Evolutionary conservation across 352 stramenopile genomes (phyloP).

Genomic region (Phytophthora pseudosyringae): DNA sequence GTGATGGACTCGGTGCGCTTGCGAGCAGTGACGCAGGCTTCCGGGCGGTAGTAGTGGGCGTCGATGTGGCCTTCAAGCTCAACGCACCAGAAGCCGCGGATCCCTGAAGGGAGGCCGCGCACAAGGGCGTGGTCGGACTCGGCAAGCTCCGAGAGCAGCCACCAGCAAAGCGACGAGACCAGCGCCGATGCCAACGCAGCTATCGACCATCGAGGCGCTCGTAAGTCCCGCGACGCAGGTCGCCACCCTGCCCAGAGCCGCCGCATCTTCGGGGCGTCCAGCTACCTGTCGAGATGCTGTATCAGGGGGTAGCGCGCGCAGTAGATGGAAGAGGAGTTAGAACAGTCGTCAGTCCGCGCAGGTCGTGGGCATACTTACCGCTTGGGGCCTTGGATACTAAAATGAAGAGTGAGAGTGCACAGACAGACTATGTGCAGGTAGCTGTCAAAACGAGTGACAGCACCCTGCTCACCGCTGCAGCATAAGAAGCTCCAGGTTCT

Average conservation of each 20-base stretch:
- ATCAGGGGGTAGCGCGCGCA: no score
- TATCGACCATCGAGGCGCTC: constrained; percentile 13
- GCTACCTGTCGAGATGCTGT: no score
- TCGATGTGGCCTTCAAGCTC: constrained; percentile 53
- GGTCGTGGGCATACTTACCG: no score
- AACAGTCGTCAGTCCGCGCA: no score
- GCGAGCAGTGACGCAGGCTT: constrained; percentile 44
- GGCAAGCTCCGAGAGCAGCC: constrained; percentile 28
- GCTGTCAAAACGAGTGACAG: no score
- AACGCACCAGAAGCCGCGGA: constrained; percentile 37
- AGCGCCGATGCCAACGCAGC: constrained; percentile 6
- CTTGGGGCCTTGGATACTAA: not conserved
- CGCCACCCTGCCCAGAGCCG: not conserved
- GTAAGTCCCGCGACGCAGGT: constrained; percentile 1
- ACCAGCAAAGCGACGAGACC: constrained; percentile 21
- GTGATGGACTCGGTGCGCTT: constrained; percentile 51
- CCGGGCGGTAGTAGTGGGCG: constrained; percentile 37
- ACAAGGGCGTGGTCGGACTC: constrained; percentile 30
- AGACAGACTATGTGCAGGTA: not conserved
- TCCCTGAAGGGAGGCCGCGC: constrained; percentile 10
- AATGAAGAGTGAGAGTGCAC: not conserved
- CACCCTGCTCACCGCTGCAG: no score
- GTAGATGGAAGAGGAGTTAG: no score
- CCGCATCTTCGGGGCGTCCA: not conserved
- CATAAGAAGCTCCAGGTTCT: no score